Conservation (phyloP, 1,284 basidiomycete species). For the Sporisorium graminicola region DNA sequence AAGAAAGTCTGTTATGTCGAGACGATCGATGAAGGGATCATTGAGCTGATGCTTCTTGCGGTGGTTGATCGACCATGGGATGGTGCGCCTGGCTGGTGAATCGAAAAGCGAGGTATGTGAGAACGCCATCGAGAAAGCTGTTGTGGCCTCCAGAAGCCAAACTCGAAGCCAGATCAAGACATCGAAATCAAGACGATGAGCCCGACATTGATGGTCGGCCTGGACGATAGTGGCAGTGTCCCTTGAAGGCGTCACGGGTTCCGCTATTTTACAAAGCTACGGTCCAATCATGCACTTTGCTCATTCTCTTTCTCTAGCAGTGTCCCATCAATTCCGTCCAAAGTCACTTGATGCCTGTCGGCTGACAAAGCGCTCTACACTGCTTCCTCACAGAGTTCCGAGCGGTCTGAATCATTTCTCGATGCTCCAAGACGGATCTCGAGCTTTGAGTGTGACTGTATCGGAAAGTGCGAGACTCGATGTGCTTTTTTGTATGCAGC, state of each 20-base stretch:
- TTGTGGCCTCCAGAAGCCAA: conserved; percentile 3
- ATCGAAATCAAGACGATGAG: background rate
- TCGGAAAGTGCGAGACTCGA: conserved; percentile 1
- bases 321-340: too few species aligned
- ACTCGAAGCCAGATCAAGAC: background rate
- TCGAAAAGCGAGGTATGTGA: conserved; percentile 5
- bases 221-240: background rate
- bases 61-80: conserved; percentile 17
- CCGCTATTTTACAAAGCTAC: too few species aligned
- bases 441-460: background rate
- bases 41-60: conserved; percentile 27
- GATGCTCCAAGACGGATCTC: background rate
- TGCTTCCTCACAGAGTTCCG: too few species aligned
- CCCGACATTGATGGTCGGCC: background rate
- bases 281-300: too few species aligned
- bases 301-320: too few species aligned
- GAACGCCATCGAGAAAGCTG: conserved; percentile 10
- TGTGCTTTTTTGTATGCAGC: background rate
- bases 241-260: too few species aligned
- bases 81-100: conserved; percentile 11
- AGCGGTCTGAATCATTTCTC: background rate
- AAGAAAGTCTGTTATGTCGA: conserved; percentile 41
- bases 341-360: background rate
- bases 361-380: background rate
- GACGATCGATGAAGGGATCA: conserved; percentile 29